These are phyloP conservation scores for Trichodelitschia bisporula DNA, from an alignment of 495 filamentous ascomycete genomes.

Conservation along the genomic window DNA sequence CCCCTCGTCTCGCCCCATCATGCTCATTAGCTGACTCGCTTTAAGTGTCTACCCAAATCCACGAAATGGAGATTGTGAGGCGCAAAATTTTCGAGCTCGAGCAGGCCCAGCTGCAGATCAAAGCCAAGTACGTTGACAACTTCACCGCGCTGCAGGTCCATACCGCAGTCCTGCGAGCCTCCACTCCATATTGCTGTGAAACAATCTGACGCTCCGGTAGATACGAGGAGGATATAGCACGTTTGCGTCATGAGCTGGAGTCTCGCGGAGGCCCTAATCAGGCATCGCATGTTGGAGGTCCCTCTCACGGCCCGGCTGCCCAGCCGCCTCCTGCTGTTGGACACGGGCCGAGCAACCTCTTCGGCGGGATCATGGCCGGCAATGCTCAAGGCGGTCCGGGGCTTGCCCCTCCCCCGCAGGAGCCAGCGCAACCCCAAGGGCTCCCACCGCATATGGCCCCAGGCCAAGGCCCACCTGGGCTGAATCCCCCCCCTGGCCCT, in stretches of 20 bases:
- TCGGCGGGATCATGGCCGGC: conserved; percentile 88
- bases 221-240: conserved; percentile 76
- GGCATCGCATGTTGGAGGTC: conserved; percentile 33
- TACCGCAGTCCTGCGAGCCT: background rate
- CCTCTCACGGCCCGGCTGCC: conserved; percentile 53
- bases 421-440: conserved; percentile 28
- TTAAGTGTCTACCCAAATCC: conserved; percentile 59
- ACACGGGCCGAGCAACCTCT: conserved; percentile 77
- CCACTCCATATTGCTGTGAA: background rate
- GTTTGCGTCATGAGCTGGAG: conserved; percentile 74
- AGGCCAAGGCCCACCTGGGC: conserved; percentile 14
- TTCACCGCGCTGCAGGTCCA: conserved; percentile 1
- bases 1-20: too few species aligned
- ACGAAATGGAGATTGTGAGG: conserved; percentile 81
- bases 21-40: too few species aligned
- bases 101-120: conserved; percentile 62
- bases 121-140: conserved; percentile 46
- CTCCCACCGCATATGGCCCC: conserved; percentile 12
- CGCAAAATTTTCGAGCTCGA: conserved; percentile 80
- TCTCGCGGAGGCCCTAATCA: conserved; percentile 50
- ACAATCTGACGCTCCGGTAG: conserved; percentile 20
- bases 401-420: conserved; percentile 60
- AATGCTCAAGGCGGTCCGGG: conserved; percentile 42
- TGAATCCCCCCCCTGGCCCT: conserved; percentile 16
- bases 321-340: conserved; percentile 68